Evolutionary conservation across 23 red algal genomes (phyloP), one percentile per base, ranked within the genome.

Genomic region (Gracilaria domingensis): DNA sequence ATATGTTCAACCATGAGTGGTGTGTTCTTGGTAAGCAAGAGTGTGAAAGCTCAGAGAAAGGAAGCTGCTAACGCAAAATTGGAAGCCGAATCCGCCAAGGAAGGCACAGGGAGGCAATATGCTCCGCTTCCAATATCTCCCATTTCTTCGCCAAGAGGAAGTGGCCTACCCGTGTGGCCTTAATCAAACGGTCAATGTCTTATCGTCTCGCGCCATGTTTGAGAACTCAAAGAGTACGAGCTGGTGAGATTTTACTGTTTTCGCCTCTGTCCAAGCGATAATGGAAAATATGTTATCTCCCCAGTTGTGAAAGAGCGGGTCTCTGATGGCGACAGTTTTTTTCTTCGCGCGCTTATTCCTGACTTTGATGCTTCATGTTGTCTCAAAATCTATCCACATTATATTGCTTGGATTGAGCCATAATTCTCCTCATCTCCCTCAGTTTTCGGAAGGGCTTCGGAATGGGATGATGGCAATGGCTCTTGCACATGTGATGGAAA

Each of bases 1-100:
- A 88, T 95, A 12, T 87, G 74, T 33, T 85, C 87, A 7, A 95
- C 93, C 16, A 91, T 95, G 87, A 71, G 82, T 34, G 93, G 93
- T 0, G 93, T 95, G 2, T 95, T 88, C 47, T 74, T 95, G 35
- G 87, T 90, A 3, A 69, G 56, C 24, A 90, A 70, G 64, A 90
- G 87, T 39, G 72, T 74, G 44, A 80, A 54, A 42, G 50, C 21
- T 67, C 29, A 73, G 33, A 24, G 12, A 55, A 50, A 77, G 49
- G 70, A 29, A n/a, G 58, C 53, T 25, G 32, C 79, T 4, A 82
- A 82, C 36, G 35, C 79, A n/a, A 62, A 59, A 38, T 4, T 64
- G 53, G 26, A 40, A 16, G 72, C 72, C 8, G 72, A 82, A 2
- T 45, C 58, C 53, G 26, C 53, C n/a, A 59, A 65, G 54, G 29